Base-by-base conservation (phyloP, 495 filamentous ascomycete species). In the Lophiostoma macrostomum region DNA sequence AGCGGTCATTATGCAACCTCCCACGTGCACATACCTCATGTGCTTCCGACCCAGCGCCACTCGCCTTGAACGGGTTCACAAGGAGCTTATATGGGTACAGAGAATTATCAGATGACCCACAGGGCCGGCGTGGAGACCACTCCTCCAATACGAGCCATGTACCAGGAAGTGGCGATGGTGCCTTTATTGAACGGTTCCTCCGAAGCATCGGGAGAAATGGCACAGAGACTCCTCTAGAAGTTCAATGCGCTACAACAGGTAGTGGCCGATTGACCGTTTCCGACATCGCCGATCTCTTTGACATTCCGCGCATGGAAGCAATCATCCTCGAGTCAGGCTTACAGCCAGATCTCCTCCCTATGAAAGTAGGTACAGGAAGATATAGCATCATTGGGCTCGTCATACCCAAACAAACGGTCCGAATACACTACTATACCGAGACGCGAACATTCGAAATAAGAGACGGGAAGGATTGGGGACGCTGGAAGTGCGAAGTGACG, bases 301-400 rank as follows among this genome's bases (percentile, higher is more conserved):
- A 45, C 11, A 50, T 51, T 10, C 22, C 28, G 8, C 19, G 23
- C 6, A 50, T 14, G 12, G 54, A 63, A 22, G 56, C 51, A 0
- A 47, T 56, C 14, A 56, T 59, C 12, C 25, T 64, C 5, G 38
- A 61, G 38, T 61, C 61, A n/a, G 46, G 61, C 6, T 31, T 61
- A 20, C 51, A 61, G 22, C 19, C 44, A 12, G 52, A 53, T 24
- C 47, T 82, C 80, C 28, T 85, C 73, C 69, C 52, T 43, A 62
- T 51, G 39, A 61, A 58, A 43, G 52, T 45, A 48, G 76, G 80
- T 11, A 76, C 77, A 13, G 85, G 85, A 1, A 66, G 79, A 42
- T 85, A 79, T 60, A 87, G 80, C 54, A 87, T 90, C 47, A 76
- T 89, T 45, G 86, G 80, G 0, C 60, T 63, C 6, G 35, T 83